Conservation (phyloP, 2,329 filamentous ascomycete genomes). For the Scedosporium dehoogii region DNA sequence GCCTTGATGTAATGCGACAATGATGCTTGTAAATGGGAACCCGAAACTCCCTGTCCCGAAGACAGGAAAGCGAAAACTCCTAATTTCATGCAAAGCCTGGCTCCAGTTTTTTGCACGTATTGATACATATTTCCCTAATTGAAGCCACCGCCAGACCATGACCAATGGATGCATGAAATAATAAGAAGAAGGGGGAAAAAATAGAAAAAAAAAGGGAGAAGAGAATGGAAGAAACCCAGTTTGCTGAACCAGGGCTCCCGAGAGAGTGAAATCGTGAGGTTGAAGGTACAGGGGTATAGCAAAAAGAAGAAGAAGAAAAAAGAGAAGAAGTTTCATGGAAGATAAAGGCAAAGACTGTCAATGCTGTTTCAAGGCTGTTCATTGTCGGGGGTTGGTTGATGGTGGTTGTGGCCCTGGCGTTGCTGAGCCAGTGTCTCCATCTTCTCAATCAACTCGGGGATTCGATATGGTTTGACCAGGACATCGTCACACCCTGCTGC, state of each 20-base stretch:
- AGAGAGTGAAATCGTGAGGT: too few relatives aligned
- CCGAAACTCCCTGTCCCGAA: background rate
- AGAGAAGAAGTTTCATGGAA: background rate
- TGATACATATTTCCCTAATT: background rate
- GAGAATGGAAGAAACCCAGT: background rate
- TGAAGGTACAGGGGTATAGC: too few relatives aligned
- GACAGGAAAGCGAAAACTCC: background rate
- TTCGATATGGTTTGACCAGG: conserved; percentile 62
- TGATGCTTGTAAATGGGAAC: background rate
- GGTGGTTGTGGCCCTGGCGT: conserved; percentile 10
- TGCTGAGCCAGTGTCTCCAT: conserved; percentile 39
- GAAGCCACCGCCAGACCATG: too few relatives aligned
- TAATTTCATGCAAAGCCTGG: background rate
- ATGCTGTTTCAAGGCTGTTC: background rate
- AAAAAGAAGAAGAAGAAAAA: background rate
- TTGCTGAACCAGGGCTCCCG: background rate
- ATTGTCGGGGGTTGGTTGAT: background rate
- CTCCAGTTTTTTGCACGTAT: background rate
- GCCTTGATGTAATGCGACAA: background rate
- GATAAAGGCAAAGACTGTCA: background rate
- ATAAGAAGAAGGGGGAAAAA: background rate
- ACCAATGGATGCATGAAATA: background rate
- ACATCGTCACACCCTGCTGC: conserved; percentile 51
- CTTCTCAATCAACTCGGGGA: conserved; percentile 49
- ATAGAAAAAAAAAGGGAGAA: conserved; percentile 2